Conservation (phyloP, 768 basidiomycete species). For the Boletus fagicola region DNA sequence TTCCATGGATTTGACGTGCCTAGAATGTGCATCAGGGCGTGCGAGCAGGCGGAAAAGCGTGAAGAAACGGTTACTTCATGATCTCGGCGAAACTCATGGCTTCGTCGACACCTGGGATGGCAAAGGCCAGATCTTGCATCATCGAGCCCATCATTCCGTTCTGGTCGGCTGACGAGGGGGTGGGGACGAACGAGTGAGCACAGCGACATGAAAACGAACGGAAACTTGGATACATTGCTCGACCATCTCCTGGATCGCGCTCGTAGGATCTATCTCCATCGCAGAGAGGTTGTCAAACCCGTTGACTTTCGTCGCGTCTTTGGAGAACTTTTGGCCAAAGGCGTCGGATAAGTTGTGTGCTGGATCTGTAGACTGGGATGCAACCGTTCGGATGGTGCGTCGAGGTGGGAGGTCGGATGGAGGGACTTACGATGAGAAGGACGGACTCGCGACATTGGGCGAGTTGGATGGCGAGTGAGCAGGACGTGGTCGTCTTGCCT, state of each 20-base stretch:
- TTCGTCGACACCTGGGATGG: slow-evolving; percentile 98
- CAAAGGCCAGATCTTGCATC: slow-evolving; percentile 99
- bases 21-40: slow-evolving; percentile 31
- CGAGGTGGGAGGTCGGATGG: background rate
- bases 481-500: slow-evolving; percentile 99
- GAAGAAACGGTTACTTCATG: slow-evolving; percentile 73
- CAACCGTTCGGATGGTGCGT: background rate
- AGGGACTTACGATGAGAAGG: slow-evolving; percentile 78
- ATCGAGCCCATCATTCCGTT: slow-evolving; percentile 97
- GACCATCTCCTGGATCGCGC: slow-evolving; percentile 98
- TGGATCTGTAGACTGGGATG: slow-evolving; percentile 89
- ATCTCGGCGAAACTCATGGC: slow-evolving; percentile 99
- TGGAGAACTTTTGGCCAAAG: slow-evolving; percentile 98
- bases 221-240: slow-evolving; percentile 70
- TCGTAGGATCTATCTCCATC: slow-evolving; percentile 99
- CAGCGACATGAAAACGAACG: background rate
- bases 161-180: slow-evolving; percentile 61
- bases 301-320: slow-evolving; percentile 97
- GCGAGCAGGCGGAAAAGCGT: background rate
- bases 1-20: slow-evolving; percentile 99
- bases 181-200: background rate
- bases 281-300: slow-evolving; percentile 96
- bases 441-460: slow-evolving; percentile 92
- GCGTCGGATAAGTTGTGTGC: slow-evolving; percentile 99
- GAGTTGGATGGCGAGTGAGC: slow-evolving; percentile 95